phyloP scores from a whole-genome alignment of 192 early-diverging fungal genomes.

The Backusella tarrabulga region DNA sequence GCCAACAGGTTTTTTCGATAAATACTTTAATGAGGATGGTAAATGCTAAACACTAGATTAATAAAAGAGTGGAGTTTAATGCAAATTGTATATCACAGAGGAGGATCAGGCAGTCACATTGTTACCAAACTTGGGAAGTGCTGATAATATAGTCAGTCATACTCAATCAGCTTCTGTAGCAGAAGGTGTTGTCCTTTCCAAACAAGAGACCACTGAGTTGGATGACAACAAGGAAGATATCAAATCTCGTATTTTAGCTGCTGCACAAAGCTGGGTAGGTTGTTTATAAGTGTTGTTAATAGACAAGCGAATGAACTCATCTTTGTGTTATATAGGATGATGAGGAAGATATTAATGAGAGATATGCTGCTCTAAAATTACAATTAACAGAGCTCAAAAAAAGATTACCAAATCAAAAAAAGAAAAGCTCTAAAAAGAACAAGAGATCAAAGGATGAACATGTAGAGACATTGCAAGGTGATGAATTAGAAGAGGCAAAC shows the following conservation, averaged over 20 bases:
- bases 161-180: not conserved
- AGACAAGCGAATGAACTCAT: not conserved
- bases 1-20: conserved; percentile 48
- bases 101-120: not conserved
- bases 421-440: conserved; percentile 11
- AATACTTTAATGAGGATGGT: conserved; percentile 40
- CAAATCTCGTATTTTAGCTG: conserved; percentile 29
- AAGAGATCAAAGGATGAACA: conserved; percentile 25
- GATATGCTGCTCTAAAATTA: conserved; percentile 17
- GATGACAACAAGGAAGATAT: not conserved
- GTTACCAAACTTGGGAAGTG: not conserved
- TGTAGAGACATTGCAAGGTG: not conserved
- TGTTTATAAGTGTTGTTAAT: not conserved
- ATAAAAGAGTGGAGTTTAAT: not conserved
- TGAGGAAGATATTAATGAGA: conserved; percentile 11
- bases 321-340: conserved; percentile 3
- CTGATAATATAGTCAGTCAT: not conserved
- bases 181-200: not conserved
- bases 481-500: conserved; percentile 5
- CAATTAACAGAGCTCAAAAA: conserved; percentile 21
- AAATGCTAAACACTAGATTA: not conserved
- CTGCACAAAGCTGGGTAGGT: conserved; percentile 21
- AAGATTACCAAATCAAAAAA: conserved; percentile 9
- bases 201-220: not conserved
- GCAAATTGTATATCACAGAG: not conserved